Evolutionary conservation across 192 early-diverging fungal genomes (phyloP), one percentile per base, ranked within the genome.

Genomic region (Pilobolus umbonatus): DNA sequence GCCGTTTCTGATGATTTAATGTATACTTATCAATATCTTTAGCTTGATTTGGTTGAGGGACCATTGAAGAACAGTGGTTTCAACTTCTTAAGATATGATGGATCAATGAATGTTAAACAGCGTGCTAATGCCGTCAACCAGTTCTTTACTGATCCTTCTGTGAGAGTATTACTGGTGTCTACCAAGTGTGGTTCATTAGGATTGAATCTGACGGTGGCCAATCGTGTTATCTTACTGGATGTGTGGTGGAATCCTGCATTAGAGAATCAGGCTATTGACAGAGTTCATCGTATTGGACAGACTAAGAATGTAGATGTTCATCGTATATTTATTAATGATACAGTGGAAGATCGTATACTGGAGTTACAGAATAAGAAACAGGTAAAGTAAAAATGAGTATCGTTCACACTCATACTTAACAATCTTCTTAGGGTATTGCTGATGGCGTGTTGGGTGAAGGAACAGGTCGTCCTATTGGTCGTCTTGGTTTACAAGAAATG

Each of bases 221-320:
- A 69, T 40, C 56, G 56, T 19, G 55, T 52, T 5, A 39, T 60
- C 25, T 29, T 71, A 11, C 42, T 71, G 21, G 69, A 71, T 25
- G 35, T 61, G 8, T 71, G 69, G 69, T 71, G 69, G 69, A 71
- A 71, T 39, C 69, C 69, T 11, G 69, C 69, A 1, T 31, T 69
- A 0, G 71, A 73, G 34, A 69, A 78, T 45, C 82, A 82, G 62
- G 82, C 82, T 1, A 85, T 88, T 59, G 88, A 90, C 55, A 77
- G 88, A 30, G 86, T 84, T 2, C 86, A 88, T 63, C 85, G 84
- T 17, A 84, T 88, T 59, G 88, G 88, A 1, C 88, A 90, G 49
- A 77, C 69, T 0, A 76, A 74, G 24, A 32, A 67, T 25, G 88
- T 90, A 0, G 61, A 66, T 36, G 84, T 90, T 7, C 73, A 83